Evolutionary conservation across 1,284 basidiomycete genomes (phyloP).

Genomic region (Leccinum fallax): DNA sequence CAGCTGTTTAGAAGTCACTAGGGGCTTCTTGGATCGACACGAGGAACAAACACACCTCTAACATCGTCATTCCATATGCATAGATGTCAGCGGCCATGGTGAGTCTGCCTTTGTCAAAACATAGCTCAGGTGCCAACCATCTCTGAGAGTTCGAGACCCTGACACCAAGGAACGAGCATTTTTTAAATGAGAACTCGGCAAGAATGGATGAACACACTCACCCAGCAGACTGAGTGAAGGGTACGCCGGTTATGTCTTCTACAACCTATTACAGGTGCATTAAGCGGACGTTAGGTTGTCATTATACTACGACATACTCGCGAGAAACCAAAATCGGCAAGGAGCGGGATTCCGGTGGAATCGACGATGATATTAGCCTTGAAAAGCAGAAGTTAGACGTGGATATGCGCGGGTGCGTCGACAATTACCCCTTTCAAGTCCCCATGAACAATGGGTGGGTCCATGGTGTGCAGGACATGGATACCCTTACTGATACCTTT

Average conservation of each 20-base stretch:
- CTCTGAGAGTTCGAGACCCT: conserved; percentile 42
- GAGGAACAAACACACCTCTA: conserved; percentile 43
- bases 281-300: not conserved
- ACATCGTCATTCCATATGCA: conserved; percentile 55
- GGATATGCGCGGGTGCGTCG: not conserved
- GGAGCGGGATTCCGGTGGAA: conserved; percentile 46
- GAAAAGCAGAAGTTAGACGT: conserved; percentile 10
- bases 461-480: conserved; percentile 50
- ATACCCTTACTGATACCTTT: conserved; percentile 49
- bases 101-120: conserved; percentile 48
- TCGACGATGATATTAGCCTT: conserved; percentile 58
- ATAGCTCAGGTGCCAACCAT: conserved; percentile 62
- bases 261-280: conserved; percentile 43
- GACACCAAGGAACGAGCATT: not conserved
- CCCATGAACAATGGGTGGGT: conserved; percentile 53
- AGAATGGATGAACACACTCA: conserved; percentile 13
- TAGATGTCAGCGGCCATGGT: conserved; percentile 55
- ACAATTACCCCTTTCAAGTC: conserved; percentile 52
- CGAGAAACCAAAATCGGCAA: conserved; percentile 62
- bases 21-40: not conserved
- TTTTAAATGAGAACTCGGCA: not conserved
- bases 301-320: conserved; percentile 36
- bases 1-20: conserved; percentile 36
- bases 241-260: conserved; percentile 54
- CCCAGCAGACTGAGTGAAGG: conserved; percentile 56